Conservation (phyloP, 768 basidiomycete genomes). For the Tubosaeta sp. region DNA sequence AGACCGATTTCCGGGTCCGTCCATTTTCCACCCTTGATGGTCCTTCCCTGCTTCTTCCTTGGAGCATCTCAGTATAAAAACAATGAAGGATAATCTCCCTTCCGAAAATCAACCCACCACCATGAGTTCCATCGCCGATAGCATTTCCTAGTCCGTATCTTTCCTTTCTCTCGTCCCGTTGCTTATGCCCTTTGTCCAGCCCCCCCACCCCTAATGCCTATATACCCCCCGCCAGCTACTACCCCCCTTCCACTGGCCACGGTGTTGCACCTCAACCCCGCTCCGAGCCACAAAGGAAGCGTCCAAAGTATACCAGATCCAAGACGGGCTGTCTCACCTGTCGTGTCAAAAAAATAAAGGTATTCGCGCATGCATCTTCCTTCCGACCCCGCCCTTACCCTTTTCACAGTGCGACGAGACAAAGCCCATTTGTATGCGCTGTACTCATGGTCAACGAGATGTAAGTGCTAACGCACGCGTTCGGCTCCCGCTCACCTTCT, state of each 20-base stretch:
- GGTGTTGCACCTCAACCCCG: conserved; percentile 45
- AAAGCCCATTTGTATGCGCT: conserved; percentile 84
- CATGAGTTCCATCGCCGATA: conserved; percentile 46
- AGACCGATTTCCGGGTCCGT: conserved; percentile 39
- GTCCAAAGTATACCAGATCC: conserved; percentile 90
- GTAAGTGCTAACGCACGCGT: conserved; percentile 36
- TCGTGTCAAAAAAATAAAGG: conserved; percentile 93
- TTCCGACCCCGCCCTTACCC: conserved; percentile 1
- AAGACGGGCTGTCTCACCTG: conserved; percentile 95
- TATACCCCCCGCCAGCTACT: conserved; percentile 40
- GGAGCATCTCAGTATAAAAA: conserved; percentile 42
- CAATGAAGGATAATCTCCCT: conserved; percentile 38
- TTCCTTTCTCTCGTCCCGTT: conserved; percentile 2
- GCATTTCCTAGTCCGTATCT: conserved; percentile 50
- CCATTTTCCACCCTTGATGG: conserved; percentile 34
- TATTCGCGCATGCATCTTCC: conserved; percentile 30
- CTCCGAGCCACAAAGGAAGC: conserved; percentile 58
- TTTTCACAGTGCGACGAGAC: conserved; percentile 77
- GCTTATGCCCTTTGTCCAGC: conserved; percentile 27
- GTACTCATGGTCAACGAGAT: conserved; percentile 80
- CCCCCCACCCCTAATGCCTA: conserved; percentile 38
- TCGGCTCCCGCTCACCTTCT: conserved; percentile 9
- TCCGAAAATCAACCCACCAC: conserved; percentile 37
- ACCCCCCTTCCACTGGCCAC: conserved; percentile 36
- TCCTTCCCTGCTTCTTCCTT: conserved; percentile 30